Evolutionary conservation across 345 rosid genomes (phyloP).

Genomic region (Euphorbia peplus): DNA sequence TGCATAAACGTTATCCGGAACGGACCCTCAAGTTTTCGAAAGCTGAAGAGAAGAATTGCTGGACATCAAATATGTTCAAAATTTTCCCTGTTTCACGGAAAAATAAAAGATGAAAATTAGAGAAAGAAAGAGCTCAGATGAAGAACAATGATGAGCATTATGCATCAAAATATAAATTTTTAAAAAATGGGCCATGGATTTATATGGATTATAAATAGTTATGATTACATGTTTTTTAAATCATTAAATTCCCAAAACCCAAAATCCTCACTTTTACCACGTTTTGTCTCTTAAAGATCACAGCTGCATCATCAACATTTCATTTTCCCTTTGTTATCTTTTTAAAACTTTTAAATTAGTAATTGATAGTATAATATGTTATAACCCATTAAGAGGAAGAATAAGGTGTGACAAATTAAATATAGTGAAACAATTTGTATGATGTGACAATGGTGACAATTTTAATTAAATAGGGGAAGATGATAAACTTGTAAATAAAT

Average conservation of each 20-base stretch:
- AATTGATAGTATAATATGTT: too few species aligned
- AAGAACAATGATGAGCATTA: too few species aligned
- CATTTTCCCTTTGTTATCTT: background rate
- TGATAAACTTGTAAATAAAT: too few species aligned
- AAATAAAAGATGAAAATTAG: background rate
- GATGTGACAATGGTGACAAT: too few species aligned
- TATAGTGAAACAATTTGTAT: too few species aligned
- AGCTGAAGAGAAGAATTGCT: background rate
- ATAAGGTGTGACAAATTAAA: too few species aligned
- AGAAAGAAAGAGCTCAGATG: too few species aligned
- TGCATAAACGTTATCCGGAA: background rate
- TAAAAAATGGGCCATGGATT: background rate
- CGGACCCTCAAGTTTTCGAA: background rate
- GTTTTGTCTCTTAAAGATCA: slow-evolving; percentile 27
- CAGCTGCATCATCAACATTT: background rate
- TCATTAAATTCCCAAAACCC: slow-evolving; percentile 18
- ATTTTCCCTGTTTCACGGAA: slow-evolving; percentile 10
- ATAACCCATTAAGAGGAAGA: too few species aligned
- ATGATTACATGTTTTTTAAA: too few species aligned
- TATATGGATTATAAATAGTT: slow-evolving; percentile 5
- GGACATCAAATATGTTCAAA: background rate
- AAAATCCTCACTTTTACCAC: slow-evolving; percentile 24
- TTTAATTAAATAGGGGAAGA: too few species aligned
- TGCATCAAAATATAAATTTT: too few species aligned
- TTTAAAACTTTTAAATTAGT: slow-evolving; percentile 3